Evolutionary conservation across 257 asterid genomes (phyloP).

Genomic region (Salvia hispanica): DNA sequence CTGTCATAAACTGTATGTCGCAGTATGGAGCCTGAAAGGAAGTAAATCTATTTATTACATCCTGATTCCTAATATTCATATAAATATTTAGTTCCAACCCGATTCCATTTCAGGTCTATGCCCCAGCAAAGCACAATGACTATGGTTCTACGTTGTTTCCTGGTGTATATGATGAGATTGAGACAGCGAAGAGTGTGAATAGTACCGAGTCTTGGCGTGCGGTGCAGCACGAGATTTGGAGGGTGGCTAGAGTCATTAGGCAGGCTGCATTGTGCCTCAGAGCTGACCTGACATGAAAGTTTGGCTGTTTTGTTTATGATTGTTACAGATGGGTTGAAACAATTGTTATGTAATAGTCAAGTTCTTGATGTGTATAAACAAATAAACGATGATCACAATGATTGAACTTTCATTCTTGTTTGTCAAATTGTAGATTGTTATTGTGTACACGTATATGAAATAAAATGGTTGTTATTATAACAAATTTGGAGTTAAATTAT

Average conservation of each 20-base stretch:
- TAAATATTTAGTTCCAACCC: too few relatives aligned
- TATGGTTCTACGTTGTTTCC: constrained; percentile 76
- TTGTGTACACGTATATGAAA: too few relatives aligned
- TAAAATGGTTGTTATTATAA: too few relatives aligned
- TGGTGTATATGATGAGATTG: constrained; percentile 68
- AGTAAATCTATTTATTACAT: too few relatives aligned
- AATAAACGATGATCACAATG: not conserved
- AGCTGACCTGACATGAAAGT: constrained; percentile 54
- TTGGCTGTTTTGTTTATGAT: not conserved
- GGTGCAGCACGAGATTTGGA: constrained; percentile 84
- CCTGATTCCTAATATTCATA: too few relatives aligned
- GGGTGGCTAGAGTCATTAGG: constrained; percentile 80
- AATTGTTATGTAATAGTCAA: not conserved
- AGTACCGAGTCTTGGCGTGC: constrained; percentile 53
- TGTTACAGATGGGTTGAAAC: not conserved
- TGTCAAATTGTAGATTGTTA: too few relatives aligned
- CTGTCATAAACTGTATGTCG: too few relatives aligned
- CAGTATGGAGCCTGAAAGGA: too few relatives aligned
- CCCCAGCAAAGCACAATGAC: constrained; percentile 69
- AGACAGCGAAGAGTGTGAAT: constrained; percentile 49
- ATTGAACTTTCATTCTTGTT: too few relatives aligned
- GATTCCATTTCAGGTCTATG: constrained; percentile 62
- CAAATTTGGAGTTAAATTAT: too few relatives aligned
- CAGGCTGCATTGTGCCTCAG: constrained; percentile 73
- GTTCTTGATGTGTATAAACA: not conserved